Base-by-base conservation (phyloP, 2,329 filamentous ascomycete species). In the Penicillium olsonii region DNA sequence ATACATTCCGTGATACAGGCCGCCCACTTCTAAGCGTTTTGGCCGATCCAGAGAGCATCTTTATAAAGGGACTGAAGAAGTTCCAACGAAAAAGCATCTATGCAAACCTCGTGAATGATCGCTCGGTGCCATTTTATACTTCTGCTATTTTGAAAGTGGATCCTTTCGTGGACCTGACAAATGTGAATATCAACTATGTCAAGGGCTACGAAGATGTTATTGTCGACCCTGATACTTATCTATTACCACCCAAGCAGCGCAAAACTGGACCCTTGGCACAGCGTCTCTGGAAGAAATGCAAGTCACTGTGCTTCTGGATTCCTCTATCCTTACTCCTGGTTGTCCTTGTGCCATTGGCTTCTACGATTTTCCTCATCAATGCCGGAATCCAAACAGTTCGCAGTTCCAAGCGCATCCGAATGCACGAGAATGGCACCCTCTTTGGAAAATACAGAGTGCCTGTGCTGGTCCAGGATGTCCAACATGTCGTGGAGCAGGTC, bases 101-200 rank as follows among this genome's bases (percentile, higher is more conserved):
- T 68, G 80, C 87, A 35, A 97, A 97, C 66, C 85, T 95, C 39
- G 75, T 88, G 64, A 96, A 96, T 69, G 92, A 97, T 72, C 79
- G 85, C 46, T 89, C 83, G 37, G 89, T 90, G 4, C 83, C 87
- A 1, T 90, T 88, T 71, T 96, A 92, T 68, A 96, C 92, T 0
- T 89, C 90, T 0, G 79, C 78, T 17, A 90, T 96, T 38, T 80
- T 85, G 19, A 85, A 84, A 62, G 87, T 80, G 0, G 89, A 97
- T 62, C 92, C 91, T 0, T 97, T 84, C 64, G 78, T 78, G 0
- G 78, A 91, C 55, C 66, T 87, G 14, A 81, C 85, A 17, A 82
- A 80, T 4, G 68, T 92, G 52, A 83, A 86, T 18, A 75, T 90
- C 58, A 89, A 89, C 64, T 95, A 87, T 61, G 67, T 92, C 1